Percentiles rank a stretch among this genome's conserved stretches.
These are phyloP conservation scores for Borovskyia barvae DNA, from an alignment of 208 protist species.

Conservation along the genomic window DNA sequence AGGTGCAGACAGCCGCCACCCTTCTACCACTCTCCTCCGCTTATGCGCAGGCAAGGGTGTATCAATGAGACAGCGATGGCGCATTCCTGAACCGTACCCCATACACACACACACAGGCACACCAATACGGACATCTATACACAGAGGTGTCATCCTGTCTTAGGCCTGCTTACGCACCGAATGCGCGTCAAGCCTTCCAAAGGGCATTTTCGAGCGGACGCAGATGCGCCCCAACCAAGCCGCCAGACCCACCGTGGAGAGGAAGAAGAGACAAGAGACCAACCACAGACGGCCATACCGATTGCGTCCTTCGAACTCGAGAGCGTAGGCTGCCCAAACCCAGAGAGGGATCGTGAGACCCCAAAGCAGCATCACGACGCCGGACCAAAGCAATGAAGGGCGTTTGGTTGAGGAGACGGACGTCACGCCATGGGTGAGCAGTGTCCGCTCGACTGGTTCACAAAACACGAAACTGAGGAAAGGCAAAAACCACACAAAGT, in stretches of 20 bases:
- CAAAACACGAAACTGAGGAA: slow-evolving; percentile 81
- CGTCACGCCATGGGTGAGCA: slow-evolving; percentile 2
- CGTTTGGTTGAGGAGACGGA: neutral
- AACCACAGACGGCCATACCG: slow-evolving; percentile 84
- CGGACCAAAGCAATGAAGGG: slow-evolving; percentile 17
- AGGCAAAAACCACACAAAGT: slow-evolving; percentile 94
- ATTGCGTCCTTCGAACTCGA: slow-evolving; percentile 85
- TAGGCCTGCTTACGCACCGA: slow-evolving; percentile 10
- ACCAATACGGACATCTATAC: neutral
- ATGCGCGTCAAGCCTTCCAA: slow-evolving; percentile 9
- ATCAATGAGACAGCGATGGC: too few relatives aligned
- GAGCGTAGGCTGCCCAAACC: slow-evolving; percentile 63
- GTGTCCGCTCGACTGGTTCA: slow-evolving; percentile 25
- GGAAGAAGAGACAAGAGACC: slow-evolving; percentile 80
- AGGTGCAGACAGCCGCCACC: too few relatives aligned
- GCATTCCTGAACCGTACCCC: too few relatives aligned
- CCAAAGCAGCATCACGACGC: slow-evolving; percentile 46
- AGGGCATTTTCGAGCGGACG: slow-evolving; percentile 12
- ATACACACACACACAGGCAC: slow-evolving; percentile 1
- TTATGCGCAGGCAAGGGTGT: too few relatives aligned
- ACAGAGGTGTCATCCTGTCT: neutral
- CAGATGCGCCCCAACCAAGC: slow-evolving; percentile 65
- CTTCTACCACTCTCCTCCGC: too few relatives aligned
- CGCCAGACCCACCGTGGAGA: slow-evolving; percentile 67
- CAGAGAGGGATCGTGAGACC: slow-evolving; percentile 75